Base-by-base conservation (phyloP, 2,329 filamentous ascomycete species). In the Aciculosporium take region DNA sequence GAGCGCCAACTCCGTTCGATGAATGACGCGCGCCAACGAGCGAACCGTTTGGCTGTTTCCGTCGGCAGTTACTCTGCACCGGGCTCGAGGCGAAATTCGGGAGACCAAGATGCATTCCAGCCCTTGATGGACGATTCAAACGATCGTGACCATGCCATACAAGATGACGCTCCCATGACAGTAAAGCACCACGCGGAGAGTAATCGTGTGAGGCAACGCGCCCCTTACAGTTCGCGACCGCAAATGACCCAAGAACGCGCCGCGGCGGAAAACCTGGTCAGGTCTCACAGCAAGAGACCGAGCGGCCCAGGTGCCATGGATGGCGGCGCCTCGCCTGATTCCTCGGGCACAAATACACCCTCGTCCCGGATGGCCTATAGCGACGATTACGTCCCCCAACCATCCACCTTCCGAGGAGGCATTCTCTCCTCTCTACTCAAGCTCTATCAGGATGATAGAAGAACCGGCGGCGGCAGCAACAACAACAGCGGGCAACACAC, bases 341-440 rank as follows among this genome's bases (percentile, higher is more conserved):
- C 51, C 13, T 65, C 63, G 28, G 61, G 63, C 33, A 61, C 58
- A 7, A 54, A 53, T 5, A 65, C 62, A 2, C 62, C 63, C 1
- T 49, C 59, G 8, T 47, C 54, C 15, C 66, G 74, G 33, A 66
- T 71, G 18, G 71, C 74, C 33, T 70, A 74, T 42, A 53, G 52
- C 12, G 57, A 63, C 35, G 62, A 65, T 42, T 84, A 84, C 53
- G 72, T 84, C 15, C 76, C 79, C 34, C 68, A 69, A 32, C 83
- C 83, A 4, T 62, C 68, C 18, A 72, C 79, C 47, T 88, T 84
- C 56, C 75, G 79, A 38, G 80, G 79, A 24, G 83, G 85, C 24
- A 74, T 89, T 36, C 64, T 93, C 1, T 78, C 79, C 2, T 80
- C 78, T 0, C 64, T 93, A 0, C 64, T 91, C 38, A 84, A 79